A percentile compares a stretch with the other conserved stretches of the same genome.
Evolutionary conservation across 352 stramenopile species (phyloP).

Genomic region (Hyaloperonospora brassicae): DNA sequence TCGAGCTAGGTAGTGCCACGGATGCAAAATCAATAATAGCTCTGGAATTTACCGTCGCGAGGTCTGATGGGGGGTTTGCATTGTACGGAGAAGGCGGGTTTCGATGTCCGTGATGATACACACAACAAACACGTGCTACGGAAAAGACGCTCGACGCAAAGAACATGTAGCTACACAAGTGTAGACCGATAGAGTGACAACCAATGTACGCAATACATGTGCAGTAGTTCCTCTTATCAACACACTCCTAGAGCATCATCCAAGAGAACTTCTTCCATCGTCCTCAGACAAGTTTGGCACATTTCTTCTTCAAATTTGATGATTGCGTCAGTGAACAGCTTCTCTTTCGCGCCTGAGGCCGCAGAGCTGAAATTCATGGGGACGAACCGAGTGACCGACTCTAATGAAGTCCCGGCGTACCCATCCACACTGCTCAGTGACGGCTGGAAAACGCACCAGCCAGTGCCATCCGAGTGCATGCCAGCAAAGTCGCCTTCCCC

Average conservation of each 20-base stretch:
- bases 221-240: slow-evolving; percentile 1
- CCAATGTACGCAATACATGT: too few species aligned
- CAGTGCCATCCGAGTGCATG: slow-evolving; percentile 51
- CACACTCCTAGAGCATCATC: slow-evolving; percentile 18
- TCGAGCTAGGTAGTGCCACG: too few species aligned
- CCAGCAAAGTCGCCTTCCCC: slow-evolving; percentile 28
- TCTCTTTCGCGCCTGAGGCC: not conserved
- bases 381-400: slow-evolving; percentile 16
- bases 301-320: slow-evolving; percentile 18
- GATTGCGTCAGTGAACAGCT: slow-evolving; percentile 15
- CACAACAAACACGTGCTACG: too few species aligned
- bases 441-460: slow-evolving; percentile 32
- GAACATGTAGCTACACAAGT: too few species aligned
- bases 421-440: slow-evolving; percentile 5
- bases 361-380: slow-evolving; percentile 19
- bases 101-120: too few species aligned
- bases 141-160: too few species aligned
- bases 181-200: too few species aligned
- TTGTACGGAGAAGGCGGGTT: too few species aligned
- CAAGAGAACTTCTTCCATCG: slow-evolving; percentile 18
- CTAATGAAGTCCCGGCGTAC: slow-evolving; percentile 7
- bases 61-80: too few species aligned
- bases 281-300: slow-evolving; percentile 5
- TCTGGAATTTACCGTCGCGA: too few species aligned
- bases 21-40: too few species aligned